Base-by-base conservation (phyloP, 202 grass and related monocot species). In the Sporobolus alterniflorus region DNA sequence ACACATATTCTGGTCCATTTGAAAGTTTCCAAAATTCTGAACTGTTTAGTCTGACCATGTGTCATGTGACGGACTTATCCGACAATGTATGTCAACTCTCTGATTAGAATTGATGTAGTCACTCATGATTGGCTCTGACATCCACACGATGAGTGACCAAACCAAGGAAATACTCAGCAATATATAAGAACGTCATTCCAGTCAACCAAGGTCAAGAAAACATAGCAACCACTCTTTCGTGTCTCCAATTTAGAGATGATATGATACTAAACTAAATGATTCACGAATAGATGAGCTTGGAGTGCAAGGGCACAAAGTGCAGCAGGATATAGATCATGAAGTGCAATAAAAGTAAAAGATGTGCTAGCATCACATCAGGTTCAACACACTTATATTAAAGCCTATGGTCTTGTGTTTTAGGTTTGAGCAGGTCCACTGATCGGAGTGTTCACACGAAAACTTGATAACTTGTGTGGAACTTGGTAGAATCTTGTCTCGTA, bases 241-340 rank as follows among this genome's bases (percentile, higher is more conserved):
- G 51, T 14, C 15, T 68, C 10, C 9, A 24, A 73, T 49, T 67
- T 74, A 39, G 61, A 64, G 15, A 33, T 64, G 16, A 44, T 32
- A 70, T 0, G 57, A 25, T 65, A 77, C 54, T 64, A 51, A 76
- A 46, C 63, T 72, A 32, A 66, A 50, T 34, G 36, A 25, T 77
- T 70, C 32, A 9, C 67, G 52, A 70, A 52, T 79, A 94, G 80
- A 94, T 65, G 18, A n/a, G 7, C 86, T 84, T 86, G 89, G 89
- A 57, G 86, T 91, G 64, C 89, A 94, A 76, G 92, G 92, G 46
- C 69, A 28, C 65, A 91, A 89, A 78, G 89, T 87, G 52, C 76
- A 79, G 61, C 72, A 63, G 39, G 70, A 82, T 65, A 80, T 77
- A 54, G 73, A 74, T 9, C 29, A 80, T 34, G 79, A 94, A 84